Evolutionary conservation across 2,329 filamentous ascomycete genomes (phyloP).

Genomic region (Colletotrichum musae): DNA sequence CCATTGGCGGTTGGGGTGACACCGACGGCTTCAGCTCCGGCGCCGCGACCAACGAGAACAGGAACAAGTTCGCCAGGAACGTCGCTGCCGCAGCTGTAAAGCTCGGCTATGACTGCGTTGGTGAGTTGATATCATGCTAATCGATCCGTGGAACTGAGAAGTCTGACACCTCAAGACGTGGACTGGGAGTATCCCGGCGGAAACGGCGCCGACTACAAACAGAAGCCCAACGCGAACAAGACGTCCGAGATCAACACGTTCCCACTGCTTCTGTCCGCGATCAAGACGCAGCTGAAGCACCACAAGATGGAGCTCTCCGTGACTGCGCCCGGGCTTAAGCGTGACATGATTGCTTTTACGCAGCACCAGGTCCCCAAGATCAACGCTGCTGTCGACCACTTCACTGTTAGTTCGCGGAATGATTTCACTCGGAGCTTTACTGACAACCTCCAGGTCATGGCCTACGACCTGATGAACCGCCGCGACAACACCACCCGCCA

Average conservation of each 20-base stretch:
- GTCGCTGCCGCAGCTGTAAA: conserved; percentile 66
- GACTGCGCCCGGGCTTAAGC: conserved; percentile 73
- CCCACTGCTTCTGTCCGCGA: conserved; percentile 70
- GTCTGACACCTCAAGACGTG: conserved; percentile 61
- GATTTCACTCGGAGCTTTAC: neutral
- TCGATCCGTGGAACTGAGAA: neutral
- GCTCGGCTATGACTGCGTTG: conserved; percentile 73
- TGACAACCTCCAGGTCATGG: conserved; percentile 66
- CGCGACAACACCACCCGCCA: conserved; percentile 77
- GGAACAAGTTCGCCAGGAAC: conserved; percentile 70
- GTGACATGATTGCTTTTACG: conserved; percentile 79
- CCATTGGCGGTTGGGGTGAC: conserved; percentile 78
- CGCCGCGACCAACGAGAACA: conserved; percentile 61
- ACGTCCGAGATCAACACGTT: conserved; percentile 73
- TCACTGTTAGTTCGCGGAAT: conserved; percentile 63
- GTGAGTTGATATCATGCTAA: conserved; percentile 52
- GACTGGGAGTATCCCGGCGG: conserved; percentile 77
- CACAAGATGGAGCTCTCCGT: conserved; percentile 72
- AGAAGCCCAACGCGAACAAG: conserved; percentile 71
- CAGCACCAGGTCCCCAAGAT: conserved; percentile 69
- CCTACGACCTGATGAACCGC: conserved; percentile 81
- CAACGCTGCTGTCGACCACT: conserved; percentile 72
- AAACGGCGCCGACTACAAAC: conserved; percentile 79
- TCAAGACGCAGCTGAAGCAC: conserved; percentile 71
- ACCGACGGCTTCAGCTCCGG: conserved; percentile 68